Evolutionary conservation across 768 basidiomycete genomes (phyloP), one percentile per base, ranked within the genome.

Genomic region (Boletus insuetus): DNA sequence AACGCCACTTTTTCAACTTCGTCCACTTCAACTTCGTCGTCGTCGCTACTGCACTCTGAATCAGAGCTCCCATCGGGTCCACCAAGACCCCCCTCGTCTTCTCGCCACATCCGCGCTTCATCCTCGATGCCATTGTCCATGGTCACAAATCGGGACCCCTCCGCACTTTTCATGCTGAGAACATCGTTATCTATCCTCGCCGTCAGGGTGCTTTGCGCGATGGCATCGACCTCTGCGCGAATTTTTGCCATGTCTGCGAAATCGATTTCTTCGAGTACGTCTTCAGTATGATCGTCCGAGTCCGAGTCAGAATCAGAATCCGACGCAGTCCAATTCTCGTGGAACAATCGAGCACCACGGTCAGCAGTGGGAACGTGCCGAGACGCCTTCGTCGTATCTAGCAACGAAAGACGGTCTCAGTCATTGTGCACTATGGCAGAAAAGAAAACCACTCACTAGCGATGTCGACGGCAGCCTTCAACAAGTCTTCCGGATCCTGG

Each of bases 331-430:
- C 69, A 76, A 63, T 52, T 61, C 16, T 71, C 76, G 55, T 79
- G 81, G 72, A 91, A 91, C 2, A 91, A 76, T 3, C 77, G 81
- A 29, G 79, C 73, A 24, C 91, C 81, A 11, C 74, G 77, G n/a
- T 86, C 81, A 0, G 88, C 87, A 5, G 89, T 91, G 7, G 90
- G 89, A 6, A 82, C 75, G 69, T 83, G n/a, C n/a, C n/a, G 80
- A 44, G 78, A 82, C 41, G 77, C 61, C 49, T 82, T 79, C 20
- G 73, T 83, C 81, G 64, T 13, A 47, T 44, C 46, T 60, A 49
- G 39, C 29, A n/a, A n/a, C n/a, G n/a, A n/a, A n/a, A n/a, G 17
- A 29, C 20, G 12, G 24, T 49, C 8, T 58, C 51, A 66, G 49
- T 20, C 26, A 45, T 53, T 17, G 41, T 8, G 1, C 17, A n/a